phyloP scores from a whole-genome alignment of 1,284 basidiomycete species.

The Mycosarcoma maydis region DNA sequence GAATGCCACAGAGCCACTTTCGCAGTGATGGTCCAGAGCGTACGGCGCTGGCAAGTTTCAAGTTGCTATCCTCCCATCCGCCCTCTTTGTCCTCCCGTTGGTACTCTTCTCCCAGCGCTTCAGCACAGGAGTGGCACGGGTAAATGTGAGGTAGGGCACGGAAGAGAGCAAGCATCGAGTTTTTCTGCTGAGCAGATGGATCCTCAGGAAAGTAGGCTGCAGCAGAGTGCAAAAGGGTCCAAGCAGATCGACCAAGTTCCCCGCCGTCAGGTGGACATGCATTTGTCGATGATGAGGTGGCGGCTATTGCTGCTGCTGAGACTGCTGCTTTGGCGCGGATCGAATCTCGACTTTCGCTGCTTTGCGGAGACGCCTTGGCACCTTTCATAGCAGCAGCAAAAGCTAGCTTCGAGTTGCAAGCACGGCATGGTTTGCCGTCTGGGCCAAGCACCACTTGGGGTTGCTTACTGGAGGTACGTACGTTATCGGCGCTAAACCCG shows the following conservation, averaged over 20 bases:
- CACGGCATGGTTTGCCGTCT: constrained; percentile 65
- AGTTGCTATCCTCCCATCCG: constrained; percentile 41
- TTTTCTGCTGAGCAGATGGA: constrained; percentile 50
- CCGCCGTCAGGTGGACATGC: constrained; percentile 62
- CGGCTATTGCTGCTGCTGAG: constrained; percentile 7
- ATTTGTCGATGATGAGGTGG: background rate
- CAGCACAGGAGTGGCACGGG: constrained; percentile 61
- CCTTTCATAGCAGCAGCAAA: constrained; percentile 61
- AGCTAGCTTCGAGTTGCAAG: constrained; percentile 62
- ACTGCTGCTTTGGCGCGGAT: no score
- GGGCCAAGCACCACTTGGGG: constrained; percentile 57
- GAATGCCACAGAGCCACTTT: constrained; percentile 62
- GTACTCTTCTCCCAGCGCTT: constrained; percentile 55
- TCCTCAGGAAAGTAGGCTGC: constrained; percentile 63
- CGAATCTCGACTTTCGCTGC: no score
- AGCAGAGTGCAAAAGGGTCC: constrained; percentile 61
- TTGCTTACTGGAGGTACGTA: constrained; percentile 18
- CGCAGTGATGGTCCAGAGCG: constrained; percentile 39
- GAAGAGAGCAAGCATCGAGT: constrained; percentile 55
- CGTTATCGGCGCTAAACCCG: constrained; percentile 21
- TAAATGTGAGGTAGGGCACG: constrained; percentile 57
- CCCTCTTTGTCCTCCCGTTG: constrained; percentile 32
- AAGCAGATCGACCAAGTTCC: constrained; percentile 60
- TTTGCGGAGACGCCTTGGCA: constrained; percentile 3
- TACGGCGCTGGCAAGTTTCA: constrained; percentile 27